Base-by-base conservation (phyloP, 2,329 filamentous ascomycete genomes). In the Sclerotinia spermophila region DNA sequence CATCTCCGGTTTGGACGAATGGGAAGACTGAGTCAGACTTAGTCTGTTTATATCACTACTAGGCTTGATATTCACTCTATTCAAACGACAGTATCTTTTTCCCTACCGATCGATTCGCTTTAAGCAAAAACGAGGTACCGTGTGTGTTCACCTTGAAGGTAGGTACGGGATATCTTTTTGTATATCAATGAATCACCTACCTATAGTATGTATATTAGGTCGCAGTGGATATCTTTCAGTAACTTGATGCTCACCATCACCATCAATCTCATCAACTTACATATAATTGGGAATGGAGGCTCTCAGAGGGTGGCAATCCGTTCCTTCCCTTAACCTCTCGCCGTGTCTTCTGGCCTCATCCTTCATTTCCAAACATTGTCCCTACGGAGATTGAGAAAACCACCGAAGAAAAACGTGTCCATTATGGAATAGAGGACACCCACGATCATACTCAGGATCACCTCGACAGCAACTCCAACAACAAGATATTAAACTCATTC, bases 291-390 rank as follows among this genome's bases (percentile, higher is more conserved):
- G 5, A 45, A 48, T 33, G 42, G n/a, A n/a, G 44, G 24, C 10
- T 48, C 27, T 64, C 60, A 35, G 60, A 64, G 27, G 30, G 30
- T n/a, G 60, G 60, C n/a, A 64, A 64, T 51, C 42, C 40, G 17
- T 17, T 62, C 27, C 33, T 24, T 35, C 19, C 40, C 11, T 62
- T 35, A 35, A 30, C 27, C 19, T 62, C 15, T 24, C 30, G 19
- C 2, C 15, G 10, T 58, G 21, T 35, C 17, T 33, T 45, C 24
- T 11, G 21, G 21, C 21, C 44, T 24, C 3, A 11, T 45, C 44
- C 44, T 45, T 45, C 19, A 24, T 45, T 8, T 45, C 44, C 21
- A 45, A 7, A 3, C 5, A 5, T 44, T 44, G 17, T 6, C n/a
- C n/a, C n/a, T n/a, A n/a, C n/a, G n/a, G n/a, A n/a, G n/a, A n/a